A percentile compares a stretch with the other conserved stretches of the same genome.
phyloP scores from a whole-genome alignment of 2,329 filamentous ascomycete genomes.

The Nothophoma quercina region DNA sequence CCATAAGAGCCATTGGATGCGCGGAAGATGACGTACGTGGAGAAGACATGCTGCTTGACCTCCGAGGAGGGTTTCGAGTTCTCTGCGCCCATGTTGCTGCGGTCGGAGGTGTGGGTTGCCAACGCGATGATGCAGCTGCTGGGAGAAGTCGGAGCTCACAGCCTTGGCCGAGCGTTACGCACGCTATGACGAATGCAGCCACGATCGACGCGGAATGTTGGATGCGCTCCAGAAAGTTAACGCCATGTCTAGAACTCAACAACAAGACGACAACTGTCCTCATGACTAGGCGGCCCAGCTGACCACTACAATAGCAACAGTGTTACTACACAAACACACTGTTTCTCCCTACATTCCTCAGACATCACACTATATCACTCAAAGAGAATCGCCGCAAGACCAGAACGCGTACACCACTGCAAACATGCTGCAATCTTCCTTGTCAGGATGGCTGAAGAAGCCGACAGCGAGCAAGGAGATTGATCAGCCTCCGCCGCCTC shows the following conservation, averaged over 20 bases:
- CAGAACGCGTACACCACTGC: slow-evolving; percentile 1
- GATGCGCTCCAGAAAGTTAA: slow-evolving; percentile 24
- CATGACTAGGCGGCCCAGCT: slow-evolving; percentile 1
- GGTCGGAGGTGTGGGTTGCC: slow-evolving; percentile 29
- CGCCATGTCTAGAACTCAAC: slow-evolving; percentile 25
- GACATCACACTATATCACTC: too few relatives aligned
- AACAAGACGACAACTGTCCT: slow-evolving; percentile 17
- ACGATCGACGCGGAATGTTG: slow-evolving; percentile 29
- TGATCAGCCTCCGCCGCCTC: slow-evolving; percentile 17
- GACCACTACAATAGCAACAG: background rate
- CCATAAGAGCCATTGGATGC: slow-evolving; percentile 32
- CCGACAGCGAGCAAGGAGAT: slow-evolving; percentile 43
- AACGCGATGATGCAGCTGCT: slow-evolving; percentile 38
- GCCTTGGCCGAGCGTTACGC: slow-evolving; percentile 35
- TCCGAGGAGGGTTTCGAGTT: slow-evolving; percentile 66
- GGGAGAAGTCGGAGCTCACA: slow-evolving; percentile 39
- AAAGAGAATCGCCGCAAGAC: background rate
- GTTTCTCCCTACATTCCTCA: background rate
- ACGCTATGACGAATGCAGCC: slow-evolving; percentile 28
- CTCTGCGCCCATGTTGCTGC: slow-evolving; percentile 65
- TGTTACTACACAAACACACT: background rate
- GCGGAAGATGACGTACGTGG: slow-evolving; percentile 57
- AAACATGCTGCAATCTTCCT: slow-evolving; percentile 55
- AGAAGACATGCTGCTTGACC: slow-evolving; percentile 67
- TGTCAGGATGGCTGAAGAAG: slow-evolving; percentile 58